phyloP scores from a whole-genome alignment of 2,329 filamentous ascomycete genomes.

The Xylariales sp. region DNA sequence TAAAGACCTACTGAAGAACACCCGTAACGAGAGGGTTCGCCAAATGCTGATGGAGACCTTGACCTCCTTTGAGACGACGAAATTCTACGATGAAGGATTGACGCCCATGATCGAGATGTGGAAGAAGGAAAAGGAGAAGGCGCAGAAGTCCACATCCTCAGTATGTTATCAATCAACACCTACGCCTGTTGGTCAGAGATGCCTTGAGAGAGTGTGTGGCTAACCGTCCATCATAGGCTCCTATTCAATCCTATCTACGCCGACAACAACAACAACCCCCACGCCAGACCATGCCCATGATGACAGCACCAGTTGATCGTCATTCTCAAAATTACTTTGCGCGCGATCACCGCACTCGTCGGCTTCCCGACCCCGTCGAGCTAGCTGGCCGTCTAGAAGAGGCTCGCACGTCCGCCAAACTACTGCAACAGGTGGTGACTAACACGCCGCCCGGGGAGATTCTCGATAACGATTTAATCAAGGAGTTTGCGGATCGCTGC shows the following conservation, averaged over 20 bases:
- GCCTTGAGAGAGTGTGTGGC: slow-evolving; percentile 35
- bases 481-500: slow-evolving; percentile 91
- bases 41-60: slow-evolving; percentile 90
- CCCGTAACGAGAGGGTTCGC: slow-evolving; percentile 79
- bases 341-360: slow-evolving; percentile 60
- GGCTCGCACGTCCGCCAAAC: slow-evolving; percentile 87
- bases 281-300: slow-evolving; percentile 51
- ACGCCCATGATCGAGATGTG: slow-evolving; percentile 83
- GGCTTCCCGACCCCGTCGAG: slow-evolving; percentile 77
- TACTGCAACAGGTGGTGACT: slow-evolving; percentile 91
- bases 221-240: slow-evolving; percentile 28
- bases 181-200: neutral
- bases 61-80: slow-evolving; percentile 78
- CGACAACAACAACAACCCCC: slow-evolving; percentile 39
- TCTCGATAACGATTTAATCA: slow-evolving; percentile 85
- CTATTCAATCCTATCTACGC: slow-evolving; percentile 31
- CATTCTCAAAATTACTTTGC: slow-evolving; percentile 69
- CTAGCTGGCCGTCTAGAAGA: slow-evolving; percentile 88
- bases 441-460: slow-evolving; percentile 83
- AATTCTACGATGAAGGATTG: slow-evolving; percentile 79
- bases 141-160: slow-evolving; percentile 60
- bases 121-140: slow-evolving; percentile 83
- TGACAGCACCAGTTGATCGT: slow-evolving; percentile 57
- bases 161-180: slow-evolving; percentile 51
- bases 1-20: slow-evolving; percentile 78